Percentiles rank a stretch among this genome's conserved stretches.
phyloP scores from a whole-genome alignment of 1,139 yeast genomes.

The Blastobotrys elegans region DNA sequence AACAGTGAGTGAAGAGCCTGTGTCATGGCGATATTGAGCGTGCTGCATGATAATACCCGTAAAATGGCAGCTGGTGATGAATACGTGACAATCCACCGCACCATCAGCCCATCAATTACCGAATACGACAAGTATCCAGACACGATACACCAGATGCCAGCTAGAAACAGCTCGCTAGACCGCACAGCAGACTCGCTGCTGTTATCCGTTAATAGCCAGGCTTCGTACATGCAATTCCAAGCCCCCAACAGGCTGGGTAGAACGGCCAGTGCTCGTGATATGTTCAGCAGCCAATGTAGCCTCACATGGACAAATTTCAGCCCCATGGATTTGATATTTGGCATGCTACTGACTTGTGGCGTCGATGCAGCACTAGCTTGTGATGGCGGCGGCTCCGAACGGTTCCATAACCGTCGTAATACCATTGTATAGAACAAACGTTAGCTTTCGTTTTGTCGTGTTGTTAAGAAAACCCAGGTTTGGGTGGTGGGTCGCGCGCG shows the following conservation, averaged over 20 bases:
- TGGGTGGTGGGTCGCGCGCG: too few species aligned
- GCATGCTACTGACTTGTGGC: slow-evolving; percentile 5
- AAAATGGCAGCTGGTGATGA: slow-evolving; percentile 84
- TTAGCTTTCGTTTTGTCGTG: too few species aligned
- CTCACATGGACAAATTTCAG: slow-evolving; percentile 64
- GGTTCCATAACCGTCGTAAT: slow-evolving; percentile 4
- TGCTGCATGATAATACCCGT: slow-evolving; percentile 75
- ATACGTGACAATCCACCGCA: slow-evolving; percentile 86
- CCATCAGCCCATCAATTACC: slow-evolving; percentile 83
- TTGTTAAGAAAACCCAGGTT: too few species aligned
- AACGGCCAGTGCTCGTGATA: slow-evolving; percentile 54
- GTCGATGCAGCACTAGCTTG: slow-evolving; percentile 4
- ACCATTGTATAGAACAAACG: too few species aligned
- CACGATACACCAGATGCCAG: slow-evolving; percentile 55
- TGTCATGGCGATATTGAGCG: slow-evolving; percentile 65
- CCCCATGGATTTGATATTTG: slow-evolving; percentile 50
- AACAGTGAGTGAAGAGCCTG: slow-evolving; percentile 53
- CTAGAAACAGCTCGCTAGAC: slow-evolving; percentile 38
- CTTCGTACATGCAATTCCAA: slow-evolving; percentile 50
- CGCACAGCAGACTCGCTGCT: slow-evolving; percentile 32
- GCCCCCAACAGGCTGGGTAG: slow-evolving; percentile 59
- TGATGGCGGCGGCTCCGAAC: neutral
- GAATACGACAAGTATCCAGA: slow-evolving; percentile 80
- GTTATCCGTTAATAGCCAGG: slow-evolving; percentile 28
- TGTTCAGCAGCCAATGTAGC: slow-evolving; percentile 61